Percentiles rank a stretch among this genome's conserved stretches.
Evolutionary conservation across 2,329 filamentous ascomycete genomes (phyloP).

Genomic region (Mollisia scopiformis): DNA sequence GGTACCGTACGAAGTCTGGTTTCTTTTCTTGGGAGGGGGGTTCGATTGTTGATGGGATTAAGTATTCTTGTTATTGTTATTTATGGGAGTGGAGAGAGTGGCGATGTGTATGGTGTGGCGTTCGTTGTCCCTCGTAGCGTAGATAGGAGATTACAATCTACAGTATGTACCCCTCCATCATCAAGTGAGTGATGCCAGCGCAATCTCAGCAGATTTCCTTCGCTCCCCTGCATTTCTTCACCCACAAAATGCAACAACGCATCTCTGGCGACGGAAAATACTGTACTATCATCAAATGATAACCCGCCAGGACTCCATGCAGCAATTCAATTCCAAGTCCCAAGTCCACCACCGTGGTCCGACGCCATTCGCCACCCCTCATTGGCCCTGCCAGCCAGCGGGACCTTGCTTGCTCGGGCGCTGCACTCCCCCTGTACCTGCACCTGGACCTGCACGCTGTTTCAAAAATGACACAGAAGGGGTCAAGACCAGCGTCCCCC

Average conservation of each 20-base stretch:
- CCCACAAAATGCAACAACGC: no score
- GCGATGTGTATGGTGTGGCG: background rate
- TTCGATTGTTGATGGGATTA: background rate
- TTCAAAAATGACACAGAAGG: slow-evolving; percentile 27
- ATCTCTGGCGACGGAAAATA: background rate
- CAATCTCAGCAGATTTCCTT: background rate
- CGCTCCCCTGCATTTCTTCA: background rate
- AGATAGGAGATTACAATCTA: background rate
- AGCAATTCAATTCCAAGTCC: no score
- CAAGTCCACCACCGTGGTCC: background rate
- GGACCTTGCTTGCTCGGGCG: no score
- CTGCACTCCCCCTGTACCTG: no score
- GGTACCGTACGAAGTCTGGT: background rate
- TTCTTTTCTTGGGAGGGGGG: background rate
- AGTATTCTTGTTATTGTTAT: background rate
- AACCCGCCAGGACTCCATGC: background rate
- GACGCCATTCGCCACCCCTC: background rate
- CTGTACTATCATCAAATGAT: background rate
- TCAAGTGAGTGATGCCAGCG: background rate
- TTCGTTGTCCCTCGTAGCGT: no score
- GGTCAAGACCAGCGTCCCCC: slow-evolving; percentile 20
- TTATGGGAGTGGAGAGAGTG: background rate
- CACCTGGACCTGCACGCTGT: background rate
- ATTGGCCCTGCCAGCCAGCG: background rate
- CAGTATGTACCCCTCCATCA: background rate